Percentiles rank a stretch among this genome's conserved stretches.
phyloP scores from a whole-genome alignment of 2,329 filamentous ascomycete genomes.

The Clarireedia homoeocarpa region DNA sequence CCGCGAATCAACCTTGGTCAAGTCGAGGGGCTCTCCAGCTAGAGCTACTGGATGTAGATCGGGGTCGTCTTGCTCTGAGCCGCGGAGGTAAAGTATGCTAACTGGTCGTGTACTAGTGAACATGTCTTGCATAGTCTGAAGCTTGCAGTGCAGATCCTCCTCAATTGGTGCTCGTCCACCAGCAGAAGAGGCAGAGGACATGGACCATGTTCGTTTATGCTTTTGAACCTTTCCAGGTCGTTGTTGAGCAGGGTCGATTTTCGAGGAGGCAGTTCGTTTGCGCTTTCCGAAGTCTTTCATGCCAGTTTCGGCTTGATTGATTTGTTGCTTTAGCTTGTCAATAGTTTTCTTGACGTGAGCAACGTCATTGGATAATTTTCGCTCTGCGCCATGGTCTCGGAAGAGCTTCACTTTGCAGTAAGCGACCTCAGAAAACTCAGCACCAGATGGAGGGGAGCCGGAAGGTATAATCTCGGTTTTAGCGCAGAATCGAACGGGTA shows the following conservation, averaged over 20 bases:
- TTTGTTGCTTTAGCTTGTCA: slow-evolving; percentile 92
- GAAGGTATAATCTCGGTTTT: slow-evolving; percentile 68
- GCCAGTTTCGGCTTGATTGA: slow-evolving; percentile 65
- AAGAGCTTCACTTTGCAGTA: slow-evolving; percentile 98
- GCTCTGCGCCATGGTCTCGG: slow-evolving; percentile 88
- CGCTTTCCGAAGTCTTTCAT: slow-evolving; percentile 60
- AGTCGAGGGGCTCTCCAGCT: slow-evolving; percentile 56
- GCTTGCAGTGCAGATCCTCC: slow-evolving; percentile 72
- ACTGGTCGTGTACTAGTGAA: slow-evolving; percentile 75
- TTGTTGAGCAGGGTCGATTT: slow-evolving; percentile 36
- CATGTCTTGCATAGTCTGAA: slow-evolving; percentile 77
- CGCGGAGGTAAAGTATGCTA: slow-evolving; percentile 70
- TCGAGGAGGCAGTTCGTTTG: slow-evolving; percentile 45
- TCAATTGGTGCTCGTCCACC: slow-evolving; percentile 50
- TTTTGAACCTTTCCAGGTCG: slow-evolving; percentile 78
- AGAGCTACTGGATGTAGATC: slow-evolving; percentile 71
- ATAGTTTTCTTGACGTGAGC: slow-evolving; percentile 95
- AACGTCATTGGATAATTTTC: slow-evolving; percentile 90
- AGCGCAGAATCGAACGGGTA: slow-evolving; percentile 84
- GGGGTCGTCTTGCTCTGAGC: slow-evolving; percentile 71
- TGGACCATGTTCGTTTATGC: slow-evolving; percentile 92
- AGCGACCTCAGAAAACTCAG: slow-evolving; percentile 62
- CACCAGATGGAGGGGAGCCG: slow-evolving; percentile 40
- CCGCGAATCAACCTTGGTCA: slow-evolving; percentile 41
- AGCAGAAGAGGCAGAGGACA: slow-evolving; percentile 68